These are phyloP conservation scores for Solanum hybrid DNA, from an alignment of 305 asterid genomes.

Conservation along the genomic window DNA sequence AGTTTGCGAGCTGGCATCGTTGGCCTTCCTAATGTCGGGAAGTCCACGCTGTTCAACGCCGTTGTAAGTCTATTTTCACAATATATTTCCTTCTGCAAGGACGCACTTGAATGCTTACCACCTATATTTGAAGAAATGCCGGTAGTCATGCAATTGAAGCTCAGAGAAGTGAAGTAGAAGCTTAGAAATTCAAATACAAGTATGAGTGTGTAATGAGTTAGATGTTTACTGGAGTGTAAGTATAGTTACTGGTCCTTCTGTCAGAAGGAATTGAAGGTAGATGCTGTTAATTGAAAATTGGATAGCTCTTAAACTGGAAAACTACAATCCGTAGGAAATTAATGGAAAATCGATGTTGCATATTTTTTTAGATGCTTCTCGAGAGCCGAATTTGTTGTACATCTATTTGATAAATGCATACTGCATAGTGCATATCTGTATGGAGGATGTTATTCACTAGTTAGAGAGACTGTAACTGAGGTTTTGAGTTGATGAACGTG, in stretches of 20 bases:
- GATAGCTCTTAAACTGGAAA: background rate
- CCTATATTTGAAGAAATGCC: background rate
- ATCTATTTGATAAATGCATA: background rate
- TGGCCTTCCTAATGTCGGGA: constrained; percentile 96
- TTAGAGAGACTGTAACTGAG: background rate
- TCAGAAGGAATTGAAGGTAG: background rate
- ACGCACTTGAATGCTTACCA: background rate
- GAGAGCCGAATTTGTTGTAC: background rate
- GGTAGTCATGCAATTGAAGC: background rate
- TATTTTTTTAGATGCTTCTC: background rate
- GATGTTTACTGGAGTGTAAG: background rate
- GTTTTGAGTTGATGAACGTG: background rate
- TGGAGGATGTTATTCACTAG: background rate
- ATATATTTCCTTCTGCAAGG: background rate
- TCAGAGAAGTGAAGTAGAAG: background rate
- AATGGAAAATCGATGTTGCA: background rate
- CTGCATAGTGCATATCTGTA: background rate
- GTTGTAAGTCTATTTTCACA: constrained; percentile 41
- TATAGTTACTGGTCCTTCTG: background rate
- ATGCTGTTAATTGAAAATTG: background rate
- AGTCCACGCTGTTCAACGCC: constrained; percentile 94
- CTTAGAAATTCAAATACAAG: background rate
- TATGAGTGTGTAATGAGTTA: background rate
- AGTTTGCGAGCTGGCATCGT: constrained; percentile 92
- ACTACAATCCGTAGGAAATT: background rate